phyloP scores from a whole-genome alignment of 2,329 filamentous ascomycete genomes.

The Botrytis porri region DNA sequence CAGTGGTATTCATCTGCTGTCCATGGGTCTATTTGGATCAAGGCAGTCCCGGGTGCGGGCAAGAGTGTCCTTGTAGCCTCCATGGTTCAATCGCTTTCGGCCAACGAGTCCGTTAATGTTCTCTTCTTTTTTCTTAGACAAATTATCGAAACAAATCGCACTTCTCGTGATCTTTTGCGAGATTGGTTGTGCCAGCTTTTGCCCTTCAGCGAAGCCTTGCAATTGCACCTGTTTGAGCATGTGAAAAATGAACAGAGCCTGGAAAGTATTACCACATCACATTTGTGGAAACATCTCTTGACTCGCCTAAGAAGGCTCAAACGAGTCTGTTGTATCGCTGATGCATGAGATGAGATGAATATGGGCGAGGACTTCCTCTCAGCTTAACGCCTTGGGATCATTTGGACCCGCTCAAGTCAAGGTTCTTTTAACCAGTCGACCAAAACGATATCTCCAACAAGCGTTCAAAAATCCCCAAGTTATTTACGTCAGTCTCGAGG shows the following conservation, averaged over 20 bases:
- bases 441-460: conserved; percentile 37
- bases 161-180: conserved; percentile 32
- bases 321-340: conserved; percentile 46
- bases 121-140: conserved; percentile 42
- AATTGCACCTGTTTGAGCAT: not conserved
- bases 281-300: conserved; percentile 38
- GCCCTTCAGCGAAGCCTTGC: conserved; percentile 23
- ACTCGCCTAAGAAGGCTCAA: conserved; percentile 24
- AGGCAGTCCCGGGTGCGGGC: conserved; percentile 45
- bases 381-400: conserved; percentile 38
- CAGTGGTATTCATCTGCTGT: conserved; percentile 30
- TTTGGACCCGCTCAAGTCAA: conserved; percentile 40
- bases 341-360: conserved; percentile 51
- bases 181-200: conserved; percentile 40
- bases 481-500: conserved; percentile 42
- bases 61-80: conserved; percentile 44
- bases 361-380: conserved; percentile 40
- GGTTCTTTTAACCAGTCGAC: conserved; percentile 46
- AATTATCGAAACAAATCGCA: conserved; percentile 39
- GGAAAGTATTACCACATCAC: conserved; percentile 16
- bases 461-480: conserved; percentile 33
- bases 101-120: conserved; percentile 27
- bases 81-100: conserved; percentile 16
- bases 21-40: conserved; percentile 46
- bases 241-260: conserved; percentile 7